phyloP scores from a whole-genome alignment of 805 yeast species.

The Suhomyces emberorum region DNA sequence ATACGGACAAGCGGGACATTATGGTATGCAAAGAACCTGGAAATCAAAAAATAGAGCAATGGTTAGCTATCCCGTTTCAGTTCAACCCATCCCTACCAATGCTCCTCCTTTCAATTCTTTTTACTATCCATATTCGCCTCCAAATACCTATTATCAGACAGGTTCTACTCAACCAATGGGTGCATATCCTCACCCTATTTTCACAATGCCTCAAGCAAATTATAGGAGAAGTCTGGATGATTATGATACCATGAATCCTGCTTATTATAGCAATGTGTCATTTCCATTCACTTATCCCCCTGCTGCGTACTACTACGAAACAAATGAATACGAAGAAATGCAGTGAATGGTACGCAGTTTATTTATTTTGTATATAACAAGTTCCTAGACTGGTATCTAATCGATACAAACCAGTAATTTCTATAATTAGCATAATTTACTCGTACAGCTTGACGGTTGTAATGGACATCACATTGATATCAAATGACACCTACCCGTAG shows the following conservation, averaged over 20 bases:
- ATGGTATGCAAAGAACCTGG: not conserved
- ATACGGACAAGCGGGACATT: not conserved
- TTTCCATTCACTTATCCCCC: slow-evolving; percentile 1
- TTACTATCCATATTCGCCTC: slow-evolving; percentile 8
- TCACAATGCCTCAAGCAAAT: not conserved
- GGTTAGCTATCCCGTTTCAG: not conserved
- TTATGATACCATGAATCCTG: not conserved
- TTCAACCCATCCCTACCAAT: not conserved
- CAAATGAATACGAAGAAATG: slow-evolving; percentile 2
- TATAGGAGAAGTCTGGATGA: not conserved
- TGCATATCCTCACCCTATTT: not conserved
- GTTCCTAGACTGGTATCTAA: no score
- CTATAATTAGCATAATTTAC: no score
- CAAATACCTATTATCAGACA: not conserved
- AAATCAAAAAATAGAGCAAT: not conserved
- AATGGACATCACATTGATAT: no score
- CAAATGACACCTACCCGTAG: no score
- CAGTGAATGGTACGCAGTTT: no score
- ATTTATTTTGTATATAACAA: no score
- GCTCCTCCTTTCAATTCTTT: slow-evolving; percentile 1
- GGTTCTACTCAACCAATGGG: not conserved
- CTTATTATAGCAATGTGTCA: not conserved
- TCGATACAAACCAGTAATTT: no score
- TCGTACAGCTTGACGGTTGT: no score
- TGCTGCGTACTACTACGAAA: slow-evolving; percentile 5